phyloP scores from a whole-genome alignment of 495 filamentous ascomycete genomes.

The Aspergillus ellipticus region DNA sequence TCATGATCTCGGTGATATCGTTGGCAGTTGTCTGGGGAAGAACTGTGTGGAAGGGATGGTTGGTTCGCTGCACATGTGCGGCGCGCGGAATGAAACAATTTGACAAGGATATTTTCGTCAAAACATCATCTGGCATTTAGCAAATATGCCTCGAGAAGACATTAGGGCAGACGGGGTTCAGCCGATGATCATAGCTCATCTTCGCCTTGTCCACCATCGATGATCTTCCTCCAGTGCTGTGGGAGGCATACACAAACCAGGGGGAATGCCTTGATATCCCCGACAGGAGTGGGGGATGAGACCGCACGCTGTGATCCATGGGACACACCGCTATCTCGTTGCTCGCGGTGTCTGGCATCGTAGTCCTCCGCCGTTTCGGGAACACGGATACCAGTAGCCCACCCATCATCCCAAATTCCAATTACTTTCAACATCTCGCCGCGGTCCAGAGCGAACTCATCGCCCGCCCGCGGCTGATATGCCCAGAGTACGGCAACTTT shows the following conservation, averaged over 20 bases:
- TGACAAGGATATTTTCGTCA: conserved; percentile 39
- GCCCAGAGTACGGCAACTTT: conserved; percentile 93
- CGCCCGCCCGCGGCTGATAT: conserved; percentile 86
- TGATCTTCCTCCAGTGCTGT: conserved; percentile 95
- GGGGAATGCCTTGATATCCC: conserved; percentile 97
- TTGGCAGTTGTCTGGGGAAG: not conserved
- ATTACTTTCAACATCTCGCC: conserved; percentile 99
- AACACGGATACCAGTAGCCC: conserved; percentile 89
- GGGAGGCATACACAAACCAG: conserved; percentile 96
- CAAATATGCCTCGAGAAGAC: conserved; percentile 7
- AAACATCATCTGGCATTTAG: conserved; percentile 36
- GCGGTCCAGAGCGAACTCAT: conserved; percentile 91
- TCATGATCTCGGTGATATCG: no score
- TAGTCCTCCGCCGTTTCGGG: conserved; percentile 84
- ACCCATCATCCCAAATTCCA: conserved; percentile 99
- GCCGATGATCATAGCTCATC: conserved; percentile 31
- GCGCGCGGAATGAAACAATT: conserved; percentile 11
- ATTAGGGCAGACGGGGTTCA: conserved; percentile 1
- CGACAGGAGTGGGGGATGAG: conserved; percentile 62
- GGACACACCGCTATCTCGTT: conserved; percentile 92
- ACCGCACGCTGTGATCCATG: conserved; percentile 65
- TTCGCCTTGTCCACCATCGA: conserved; percentile 63
- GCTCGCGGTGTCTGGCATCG: conserved; percentile 68
- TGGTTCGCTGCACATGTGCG: not conserved
- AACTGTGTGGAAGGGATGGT: not conserved